phyloP scores from a whole-genome alignment of 306 rosid species.

The Cicer bijugum region DNA sequence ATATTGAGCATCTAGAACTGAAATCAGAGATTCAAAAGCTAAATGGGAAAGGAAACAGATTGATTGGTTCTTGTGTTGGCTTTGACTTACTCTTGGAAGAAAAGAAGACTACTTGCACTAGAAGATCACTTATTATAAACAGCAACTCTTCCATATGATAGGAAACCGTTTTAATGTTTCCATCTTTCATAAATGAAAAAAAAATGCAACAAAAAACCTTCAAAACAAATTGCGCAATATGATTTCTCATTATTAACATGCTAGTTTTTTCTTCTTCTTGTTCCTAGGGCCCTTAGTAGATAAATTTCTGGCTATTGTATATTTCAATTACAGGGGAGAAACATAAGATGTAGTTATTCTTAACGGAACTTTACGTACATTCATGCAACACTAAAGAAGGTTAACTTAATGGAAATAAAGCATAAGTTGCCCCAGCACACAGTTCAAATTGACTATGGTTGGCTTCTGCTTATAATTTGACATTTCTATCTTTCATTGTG shows the following conservation, averaged over 20 bases:
- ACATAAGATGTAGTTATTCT: constrained; percentile 24
- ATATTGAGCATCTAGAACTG: constrained; percentile 37
- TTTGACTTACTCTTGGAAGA: constrained; percentile 39
- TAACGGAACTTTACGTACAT: constrained; percentile 14
- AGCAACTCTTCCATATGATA: constrained; percentile 28
- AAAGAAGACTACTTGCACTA: constrained; percentile 39
- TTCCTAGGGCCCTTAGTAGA: constrained; percentile 24
- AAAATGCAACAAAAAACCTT: background rate
- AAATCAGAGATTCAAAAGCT: constrained; percentile 24
- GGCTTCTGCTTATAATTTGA: constrained; percentile 30
- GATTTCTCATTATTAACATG: constrained; percentile 31
- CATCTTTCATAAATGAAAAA: constrained; percentile 8
- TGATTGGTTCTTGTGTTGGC: constrained; percentile 37
- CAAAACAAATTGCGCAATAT: constrained; percentile 35
- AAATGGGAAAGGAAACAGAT: constrained; percentile 30
- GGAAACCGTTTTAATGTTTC: constrained; percentile 34
- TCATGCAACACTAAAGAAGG: constrained; percentile 19
- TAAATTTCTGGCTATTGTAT: constrained; percentile 33
- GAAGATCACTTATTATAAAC: constrained; percentile 29
- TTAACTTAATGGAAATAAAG: constrained; percentile 22
- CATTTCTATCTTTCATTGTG: constrained; percentile 42
- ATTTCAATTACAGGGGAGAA: constrained; percentile 16
- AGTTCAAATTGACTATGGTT: constrained; percentile 7
- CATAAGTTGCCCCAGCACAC: background rate
- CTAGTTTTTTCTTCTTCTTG: constrained; percentile 19